Base-by-base conservation (phyloP, 495 filamentous ascomycete species). In the Tuber melanosporum region DNA sequence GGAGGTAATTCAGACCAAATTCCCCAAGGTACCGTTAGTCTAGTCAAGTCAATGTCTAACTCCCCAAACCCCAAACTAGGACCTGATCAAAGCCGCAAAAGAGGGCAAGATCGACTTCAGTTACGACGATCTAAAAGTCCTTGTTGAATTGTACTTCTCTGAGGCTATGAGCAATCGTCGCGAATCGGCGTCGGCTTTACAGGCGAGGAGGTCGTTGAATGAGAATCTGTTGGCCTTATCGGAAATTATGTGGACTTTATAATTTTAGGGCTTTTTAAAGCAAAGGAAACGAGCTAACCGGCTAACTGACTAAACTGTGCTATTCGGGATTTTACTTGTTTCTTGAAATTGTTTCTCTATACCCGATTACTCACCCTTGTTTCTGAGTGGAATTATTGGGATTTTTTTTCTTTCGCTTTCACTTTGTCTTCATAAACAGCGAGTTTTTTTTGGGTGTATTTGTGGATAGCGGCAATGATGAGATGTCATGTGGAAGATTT, bases 91-190 rank as follows among this genome's bases (percentile, higher is more conserved):
- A 71, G 78, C 75, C 42, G 82, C 82, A n/a, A 83, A 83, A 57
- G 62, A 73, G 22, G 86, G 84, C 70, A 83, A 85, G 45, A 84
- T 87, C 57, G 84, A 83, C 73, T 97, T 95, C 75, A 91, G 86
- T 26, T 92, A 94, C 75, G 94, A 96, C 71, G 93, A 97, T 84
- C 86, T 98, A 78, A 95, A 93, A 85, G 88, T 89, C 14, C 86
- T 98, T 49, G 85, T 98, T 43, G 92, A 97, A 84, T 85, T 99
- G 72, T 95, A 91, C 82, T 98, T 93, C 84, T 93, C 91, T 71
- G 94, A 97, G 84, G 80, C 81, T 32, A 82, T 83, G 78, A 80
- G 73, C 44, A 82, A 82, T 57, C 75, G 81, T 22, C 75, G 81
- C 39, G 81, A 82, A 75, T 82, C 81, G 9, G 77, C 81, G 32